Percentiles rank a stretch among this genome's conserved stretches.
Evolutionary conservation across 75 land plant genomes (phyloP).

Genomic region (Pseudotsuga menziesii): DNA sequence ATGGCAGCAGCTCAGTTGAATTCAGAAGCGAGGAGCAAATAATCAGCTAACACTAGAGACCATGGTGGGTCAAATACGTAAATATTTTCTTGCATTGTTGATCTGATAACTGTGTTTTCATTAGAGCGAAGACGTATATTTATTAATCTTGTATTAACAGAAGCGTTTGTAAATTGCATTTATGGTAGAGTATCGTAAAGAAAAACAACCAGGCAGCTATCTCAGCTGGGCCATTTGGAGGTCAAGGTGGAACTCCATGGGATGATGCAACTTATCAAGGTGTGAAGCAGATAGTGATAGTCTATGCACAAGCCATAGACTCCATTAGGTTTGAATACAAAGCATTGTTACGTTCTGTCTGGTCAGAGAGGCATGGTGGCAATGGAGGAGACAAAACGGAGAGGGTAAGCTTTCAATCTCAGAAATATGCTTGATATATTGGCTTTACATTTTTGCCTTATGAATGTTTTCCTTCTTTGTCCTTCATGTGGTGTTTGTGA

Average conservation of each 20-base stretch:
- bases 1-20: too few relatives aligned
- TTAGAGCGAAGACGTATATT: background rate
- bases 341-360: slow-evolving; percentile 18
- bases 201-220: background rate
- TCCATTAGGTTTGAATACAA: slow-evolving; percentile 31
- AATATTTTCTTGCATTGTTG: background rate
- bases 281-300: slow-evolving; percentile 25
- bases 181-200: background rate
- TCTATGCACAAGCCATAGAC: slow-evolving; percentile 14
- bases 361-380: slow-evolving; percentile 39
- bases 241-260: slow-evolving; percentile 21
- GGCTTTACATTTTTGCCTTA: too few relatives aligned
- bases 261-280: slow-evolving; percentile 26
- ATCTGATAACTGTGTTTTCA: background rate
- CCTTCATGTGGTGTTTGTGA: too few relatives aligned
- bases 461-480: too few relatives aligned
- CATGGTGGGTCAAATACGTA: background rate
- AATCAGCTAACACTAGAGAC: background rate
- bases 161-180: background rate
- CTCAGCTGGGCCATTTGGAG: slow-evolving; percentile 15
- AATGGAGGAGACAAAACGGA: slow-evolving; percentile 18
- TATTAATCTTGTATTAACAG: too few relatives aligned
- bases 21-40: too few relatives aligned
- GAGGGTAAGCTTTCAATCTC: slow-evolving; percentile 22
- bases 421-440: too few relatives aligned